A percentile compares a stretch with the other conserved stretches of the same genome.
These are phyloP conservation scores for Lagenidium sp. DNA, from an alignment of 352 stramenopile genomes.

Conservation along the genomic window DNA sequence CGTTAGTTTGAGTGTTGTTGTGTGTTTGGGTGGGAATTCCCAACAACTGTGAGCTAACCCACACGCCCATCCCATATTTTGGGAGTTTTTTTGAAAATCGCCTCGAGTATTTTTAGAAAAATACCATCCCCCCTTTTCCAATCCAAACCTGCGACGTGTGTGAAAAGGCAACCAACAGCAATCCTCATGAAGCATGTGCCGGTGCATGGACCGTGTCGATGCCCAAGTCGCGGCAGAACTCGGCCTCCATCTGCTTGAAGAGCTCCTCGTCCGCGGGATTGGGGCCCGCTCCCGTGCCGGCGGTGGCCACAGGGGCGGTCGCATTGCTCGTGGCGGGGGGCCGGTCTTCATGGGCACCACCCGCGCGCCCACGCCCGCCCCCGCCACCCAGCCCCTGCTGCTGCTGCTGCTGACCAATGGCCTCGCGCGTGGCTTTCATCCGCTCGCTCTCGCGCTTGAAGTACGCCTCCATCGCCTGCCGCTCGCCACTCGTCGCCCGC, in stretches of 20 bases:
- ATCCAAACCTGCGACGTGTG: too few species aligned
- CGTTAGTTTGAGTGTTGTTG: too few species aligned
- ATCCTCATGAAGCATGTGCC: background rate
- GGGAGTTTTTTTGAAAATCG: too few species aligned
- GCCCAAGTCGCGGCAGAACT: slow-evolving; percentile 65
- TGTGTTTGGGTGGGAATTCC: too few species aligned
- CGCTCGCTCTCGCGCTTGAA: slow-evolving; percentile 86
- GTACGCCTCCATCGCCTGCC: slow-evolving; percentile 75
- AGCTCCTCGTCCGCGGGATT: slow-evolving; percentile 37
- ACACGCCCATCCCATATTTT: too few species aligned
- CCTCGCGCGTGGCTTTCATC: slow-evolving; percentile 32
- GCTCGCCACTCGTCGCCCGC: slow-evolving; percentile 74
- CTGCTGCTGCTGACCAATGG: slow-evolving; percentile 7
- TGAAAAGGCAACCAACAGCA: too few species aligned
- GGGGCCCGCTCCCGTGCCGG: too few species aligned
- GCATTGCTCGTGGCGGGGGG: slow-evolving; percentile 8
- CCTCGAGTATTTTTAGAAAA: too few species aligned
- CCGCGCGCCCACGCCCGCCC: slow-evolving; percentile 6
- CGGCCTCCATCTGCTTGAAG: slow-evolving; percentile 73
- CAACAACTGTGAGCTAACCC: too few species aligned
- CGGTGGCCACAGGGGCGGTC: background rate
- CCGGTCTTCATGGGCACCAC: background rate
- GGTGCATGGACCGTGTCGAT: slow-evolving; percentile 22
- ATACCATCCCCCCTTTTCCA: too few species aligned
- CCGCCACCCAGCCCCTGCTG: slow-evolving; percentile 2